Evolutionary conservation across 805 yeast species (phyloP).

Genomic region (Clavispora vitiphila): DNA sequence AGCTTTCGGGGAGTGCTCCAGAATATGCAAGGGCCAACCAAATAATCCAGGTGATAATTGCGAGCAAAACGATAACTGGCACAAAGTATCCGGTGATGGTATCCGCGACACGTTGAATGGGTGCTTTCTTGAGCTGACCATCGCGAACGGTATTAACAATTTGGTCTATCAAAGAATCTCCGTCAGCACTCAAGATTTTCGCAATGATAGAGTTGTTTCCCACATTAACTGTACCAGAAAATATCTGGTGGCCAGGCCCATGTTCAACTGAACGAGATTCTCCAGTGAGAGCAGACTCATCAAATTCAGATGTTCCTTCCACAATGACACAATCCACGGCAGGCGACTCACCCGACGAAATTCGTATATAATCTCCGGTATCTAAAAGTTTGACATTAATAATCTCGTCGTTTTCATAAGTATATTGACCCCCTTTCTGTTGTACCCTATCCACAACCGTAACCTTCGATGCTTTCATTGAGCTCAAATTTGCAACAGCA

Average conservation of each 20-base stretch:
- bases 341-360: conserved; percentile 55
- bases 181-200: conserved; percentile 52
- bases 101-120: conserved; percentile 69
- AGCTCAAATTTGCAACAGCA: conserved; percentile 51
- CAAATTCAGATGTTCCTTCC: conserved; percentile 46
- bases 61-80: conserved; percentile 58
- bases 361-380: conserved; percentile 44
- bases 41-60: conserved; percentile 60
- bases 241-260: conserved; percentile 57
- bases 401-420: conserved; percentile 23
- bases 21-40: conserved; percentile 59
- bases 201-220: conserved; percentile 54
- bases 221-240: conserved; percentile 65
- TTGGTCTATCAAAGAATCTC: conserved; percentile 63
- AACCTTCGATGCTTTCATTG: conserved; percentile 48
- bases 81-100: conserved; percentile 66
- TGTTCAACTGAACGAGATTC: conserved; percentile 58
- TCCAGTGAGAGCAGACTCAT: conserved; percentile 60
- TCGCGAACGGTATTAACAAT: conserved; percentile 66
- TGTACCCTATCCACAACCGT: conserved; percentile 33
- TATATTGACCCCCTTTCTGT: conserved; percentile 3
- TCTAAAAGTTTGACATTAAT: conserved; percentile 45
- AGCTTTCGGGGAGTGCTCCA: conserved; percentile 48
- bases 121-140: conserved; percentile 70
- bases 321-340: conserved; percentile 52